phyloP scores from a whole-genome alignment of 139 green algal genomes.

The Chlamydomonas incerta region DNA sequence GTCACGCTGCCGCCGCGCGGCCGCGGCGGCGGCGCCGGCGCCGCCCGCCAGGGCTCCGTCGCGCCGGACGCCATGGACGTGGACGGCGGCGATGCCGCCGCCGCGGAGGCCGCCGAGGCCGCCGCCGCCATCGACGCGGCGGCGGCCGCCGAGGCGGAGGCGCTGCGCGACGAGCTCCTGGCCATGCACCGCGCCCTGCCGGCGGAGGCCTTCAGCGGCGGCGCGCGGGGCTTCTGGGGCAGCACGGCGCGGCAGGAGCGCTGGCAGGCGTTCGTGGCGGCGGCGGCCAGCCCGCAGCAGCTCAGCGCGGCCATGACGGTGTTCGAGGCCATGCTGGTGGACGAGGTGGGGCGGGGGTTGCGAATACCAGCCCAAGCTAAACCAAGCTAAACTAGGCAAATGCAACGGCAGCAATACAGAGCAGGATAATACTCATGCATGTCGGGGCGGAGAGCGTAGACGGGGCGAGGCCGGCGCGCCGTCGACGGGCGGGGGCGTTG shows the following conservation, averaged over 20 bases:
- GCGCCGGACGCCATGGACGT: neutral
- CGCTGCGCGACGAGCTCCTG: conserved; percentile 42
- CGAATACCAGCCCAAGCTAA: too few species aligned
- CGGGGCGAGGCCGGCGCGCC: too few species aligned
- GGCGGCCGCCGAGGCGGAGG: conserved; percentile 29
- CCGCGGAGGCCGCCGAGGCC: conserved; percentile 13
- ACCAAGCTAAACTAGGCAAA: neutral
- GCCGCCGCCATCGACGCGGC: neutral
- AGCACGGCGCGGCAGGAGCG: conserved; percentile 13
- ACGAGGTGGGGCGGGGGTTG: conserved; percentile 24
- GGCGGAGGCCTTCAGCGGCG: conserved; percentile 18
- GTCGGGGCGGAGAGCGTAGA: too few species aligned
- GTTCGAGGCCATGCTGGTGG: conserved; percentile 65
- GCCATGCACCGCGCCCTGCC: conserved; percentile 36
- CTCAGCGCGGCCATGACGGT: conserved; percentile 60
- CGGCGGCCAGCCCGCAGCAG: conserved; percentile 22
- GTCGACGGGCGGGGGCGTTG: too few species aligned
- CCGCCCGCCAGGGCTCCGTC: neutral
- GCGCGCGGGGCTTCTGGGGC: conserved; percentile 47
- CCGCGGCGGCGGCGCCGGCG: neutral
- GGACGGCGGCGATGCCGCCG: neutral
- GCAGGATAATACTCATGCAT: neutral
- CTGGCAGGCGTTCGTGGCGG: conserved; percentile 47
- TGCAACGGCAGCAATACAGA: neutral
- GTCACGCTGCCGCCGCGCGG: neutral